Conservation (phyloP, 1,284 basidiomycete species). For the Irpex lacteus region DNA sequence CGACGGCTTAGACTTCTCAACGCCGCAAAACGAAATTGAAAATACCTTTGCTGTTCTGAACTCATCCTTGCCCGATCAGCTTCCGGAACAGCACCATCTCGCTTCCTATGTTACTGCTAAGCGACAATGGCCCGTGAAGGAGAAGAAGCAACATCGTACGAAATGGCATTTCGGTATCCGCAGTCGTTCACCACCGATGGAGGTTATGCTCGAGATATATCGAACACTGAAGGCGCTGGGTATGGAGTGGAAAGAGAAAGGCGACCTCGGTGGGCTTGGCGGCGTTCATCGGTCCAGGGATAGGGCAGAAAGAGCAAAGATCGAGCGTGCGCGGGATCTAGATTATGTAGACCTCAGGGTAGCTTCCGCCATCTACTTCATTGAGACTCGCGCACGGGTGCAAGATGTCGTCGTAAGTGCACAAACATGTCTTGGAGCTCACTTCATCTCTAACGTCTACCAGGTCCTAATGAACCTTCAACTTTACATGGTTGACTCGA, state of each 20-base stretch:
- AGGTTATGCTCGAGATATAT: constrained; percentile 99
- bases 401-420: constrained; percentile 84
- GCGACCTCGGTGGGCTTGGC: constrained; percentile 65
- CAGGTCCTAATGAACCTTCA: constrained; percentile 97
- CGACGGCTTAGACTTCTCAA: constrained; percentile 60
- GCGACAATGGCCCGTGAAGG: constrained; percentile 44
- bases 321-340: constrained; percentile 61
- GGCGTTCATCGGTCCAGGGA: constrained; percentile 35
- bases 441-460: neutral
- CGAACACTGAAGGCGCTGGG: constrained; percentile 88
- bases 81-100: constrained; percentile 51
- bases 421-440: neutral
- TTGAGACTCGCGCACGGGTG: constrained; percentile 90
- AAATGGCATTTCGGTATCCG: constrained; percentile 99
- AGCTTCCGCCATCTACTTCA: constrained; percentile 82
- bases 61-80: constrained; percentile 69
- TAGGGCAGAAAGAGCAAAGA: constrained; percentile 46
- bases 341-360: constrained; percentile 70
- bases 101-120: constrained; percentile 64
- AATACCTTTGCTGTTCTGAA: constrained; percentile 83
- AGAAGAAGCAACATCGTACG: constrained; percentile 70
- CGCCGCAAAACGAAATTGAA: constrained; percentile 43
- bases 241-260: constrained; percentile 96
- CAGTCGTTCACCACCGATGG: constrained; percentile 94
- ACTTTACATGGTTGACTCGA: constrained; percentile 92